Base-by-base conservation (phyloP, 2,329 filamentous ascomycete genomes). In the Trichoderma oligosporum region DNA sequence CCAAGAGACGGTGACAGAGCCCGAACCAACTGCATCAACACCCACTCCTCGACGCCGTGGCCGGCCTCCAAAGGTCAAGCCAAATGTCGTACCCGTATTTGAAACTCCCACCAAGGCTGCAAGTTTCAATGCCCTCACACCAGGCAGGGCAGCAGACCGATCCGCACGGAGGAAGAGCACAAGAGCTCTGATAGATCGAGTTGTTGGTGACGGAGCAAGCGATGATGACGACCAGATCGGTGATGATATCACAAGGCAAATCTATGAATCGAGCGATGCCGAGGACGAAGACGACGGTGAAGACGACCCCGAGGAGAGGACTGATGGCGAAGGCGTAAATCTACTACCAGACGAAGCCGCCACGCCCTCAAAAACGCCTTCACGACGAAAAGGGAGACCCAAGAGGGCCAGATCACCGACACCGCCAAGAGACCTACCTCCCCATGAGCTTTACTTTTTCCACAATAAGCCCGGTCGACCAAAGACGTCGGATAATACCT, bases 401-500 rank as follows among this genome's bases (percentile, higher is more conserved):
- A 69, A 63, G 56, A 69, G 65, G 27, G 67, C 66, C 22, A 84
- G 83, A 57, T 90, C 88, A 6, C 88, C 89, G 1, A 91, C 88
- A 4, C 91, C 91, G 3, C 90, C 93, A 16, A 82, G 84, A 52
- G 83, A 96, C 65, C 80, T 97, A 2, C 89, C 92, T 4, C 80
- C 92, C 0, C 90, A 97, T 67, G 94, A 97, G 71, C 83, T 88
- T 63, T 99, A 95, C 75, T 97, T 99, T 71, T 89, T 87, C 67
- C 90, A 97, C 67, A 97, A 96, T 69, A 86, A 90, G 46, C 85
- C 89, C 0, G 91, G 90, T 2, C 82, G 85, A 4, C 79, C 84
- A 42, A 92, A 92, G 72, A 96, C 93, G 0, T 97, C 92, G 1
- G 88, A 89, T 68, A 94, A 94, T 63, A 96, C 85, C 0, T 78